phyloP scores from a whole-genome alignment of 768 basidiomycete species.

The Lactifluus pinguis region DNA sequence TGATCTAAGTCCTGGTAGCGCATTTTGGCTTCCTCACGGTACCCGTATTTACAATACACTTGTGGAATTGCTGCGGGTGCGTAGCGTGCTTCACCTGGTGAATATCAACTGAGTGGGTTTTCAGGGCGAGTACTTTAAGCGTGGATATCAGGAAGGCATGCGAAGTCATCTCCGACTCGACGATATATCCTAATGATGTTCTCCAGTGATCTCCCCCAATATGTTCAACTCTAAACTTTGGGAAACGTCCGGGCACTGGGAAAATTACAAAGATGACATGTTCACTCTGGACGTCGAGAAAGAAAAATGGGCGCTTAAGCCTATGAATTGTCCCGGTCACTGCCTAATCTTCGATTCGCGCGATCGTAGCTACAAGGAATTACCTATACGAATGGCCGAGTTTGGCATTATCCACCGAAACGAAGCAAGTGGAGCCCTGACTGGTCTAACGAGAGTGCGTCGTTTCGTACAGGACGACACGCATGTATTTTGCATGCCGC shows the following conservation, averaged over 20 bases:
- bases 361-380: constrained; percentile 89
- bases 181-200: background rate
- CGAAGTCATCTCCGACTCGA: constrained; percentile 12
- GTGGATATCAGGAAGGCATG: constrained; percentile 88
- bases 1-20: constrained; percentile 88
- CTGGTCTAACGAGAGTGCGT: constrained; percentile 86
- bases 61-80: constrained; percentile 80
- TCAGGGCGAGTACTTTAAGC: constrained; percentile 86
- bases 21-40: constrained; percentile 96
- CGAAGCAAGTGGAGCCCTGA: constrained; percentile 90
- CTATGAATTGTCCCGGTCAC: constrained; percentile 99
- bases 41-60: constrained; percentile 94
- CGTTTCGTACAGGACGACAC: constrained; percentile 98
- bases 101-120: background rate
- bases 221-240: constrained; percentile 95
- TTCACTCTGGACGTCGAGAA: constrained; percentile 92
- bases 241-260: constrained; percentile 98
- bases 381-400: constrained; percentile 96
- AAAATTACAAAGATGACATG: constrained; percentile 98
- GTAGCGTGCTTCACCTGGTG: constrained; percentile 23
- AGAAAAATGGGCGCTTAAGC: constrained; percentile 92
- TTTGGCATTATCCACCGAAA: constrained; percentile 97
- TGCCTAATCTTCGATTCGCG: constrained; percentile 92
- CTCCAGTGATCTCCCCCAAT: constrained; percentile 88
- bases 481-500: constrained; percentile 96